A percentile compares a stretch with the other conserved stretches of the same genome.
These are phyloP conservation scores for Alisma plantagoaquatica DNA, from an alignment of 106 monocot genomes.

Conservation along the genomic window DNA sequence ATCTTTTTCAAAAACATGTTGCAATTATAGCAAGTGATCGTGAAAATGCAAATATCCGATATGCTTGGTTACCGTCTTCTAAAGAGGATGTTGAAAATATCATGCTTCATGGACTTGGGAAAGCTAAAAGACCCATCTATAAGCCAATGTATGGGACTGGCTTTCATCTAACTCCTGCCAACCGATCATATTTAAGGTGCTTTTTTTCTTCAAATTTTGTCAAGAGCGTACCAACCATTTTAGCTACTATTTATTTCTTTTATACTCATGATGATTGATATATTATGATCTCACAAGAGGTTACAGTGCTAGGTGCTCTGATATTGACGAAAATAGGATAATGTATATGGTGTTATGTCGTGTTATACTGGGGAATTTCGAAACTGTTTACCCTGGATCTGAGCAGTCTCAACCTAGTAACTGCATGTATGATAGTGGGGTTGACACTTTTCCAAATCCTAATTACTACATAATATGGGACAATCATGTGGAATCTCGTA, in stretches of 20 bases:
- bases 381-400: constrained; percentile 40
- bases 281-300: too few relatives aligned
- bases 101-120: constrained; percentile 31
- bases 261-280: too few relatives aligned
- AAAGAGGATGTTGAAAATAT: constrained; percentile 40
- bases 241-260: too few relatives aligned
- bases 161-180: constrained; percentile 57
- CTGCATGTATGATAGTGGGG: constrained; percentile 45
- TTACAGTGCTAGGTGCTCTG: constrained; percentile 57
- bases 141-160: constrained; percentile 37
- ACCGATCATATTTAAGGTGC: constrained; percentile 55
- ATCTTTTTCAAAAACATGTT: constrained; percentile 47
- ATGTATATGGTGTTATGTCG: constrained; percentile 62
- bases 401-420: constrained; percentile 45
- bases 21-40: constrained; percentile 25
- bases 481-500: constrained; percentile 34
- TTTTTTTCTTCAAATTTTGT: constrained; percentile 1
- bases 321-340: constrained; percentile 61
- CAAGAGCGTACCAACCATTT: too few relatives aligned
- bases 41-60: constrained; percentile 69
- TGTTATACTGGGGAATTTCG: constrained; percentile 67
- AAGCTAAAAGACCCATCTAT: constrained; percentile 18
- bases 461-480: constrained; percentile 67
- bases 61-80: constrained; percentile 69
- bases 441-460: constrained; percentile 64